A percentile compares a stretch with the other conserved stretches of the same genome.
Conservation (phyloP, 139 green algal genomes). For the Asterochloris erici region DNA sequence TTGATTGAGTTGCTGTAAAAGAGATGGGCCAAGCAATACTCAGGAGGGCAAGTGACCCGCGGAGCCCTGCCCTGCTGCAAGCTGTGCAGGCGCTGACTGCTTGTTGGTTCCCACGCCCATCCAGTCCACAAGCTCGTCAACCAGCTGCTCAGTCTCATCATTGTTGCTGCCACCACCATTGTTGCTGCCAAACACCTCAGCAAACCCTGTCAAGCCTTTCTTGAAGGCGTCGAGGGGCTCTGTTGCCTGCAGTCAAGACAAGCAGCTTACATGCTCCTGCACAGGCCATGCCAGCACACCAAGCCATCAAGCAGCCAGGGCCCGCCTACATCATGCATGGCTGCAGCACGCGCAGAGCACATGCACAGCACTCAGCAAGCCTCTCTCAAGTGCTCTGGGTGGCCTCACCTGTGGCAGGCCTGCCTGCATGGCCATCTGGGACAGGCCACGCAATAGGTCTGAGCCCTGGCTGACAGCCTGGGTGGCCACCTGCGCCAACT, state of each 20-base stretch:
- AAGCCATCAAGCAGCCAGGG: background rate
- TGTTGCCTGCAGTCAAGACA: conserved; percentile 20
- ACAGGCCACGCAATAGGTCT: conserved; percentile 36
- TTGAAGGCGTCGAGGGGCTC: conserved; percentile 42
- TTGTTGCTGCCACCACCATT: conserved; percentile 33
- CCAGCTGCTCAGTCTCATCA: conserved; percentile 40
- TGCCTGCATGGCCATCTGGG: conserved; percentile 25
- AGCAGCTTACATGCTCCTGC: background rate
- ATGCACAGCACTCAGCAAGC: too few relatives aligned
- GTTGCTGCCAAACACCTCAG: conserved; percentile 35
- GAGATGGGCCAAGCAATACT: too few relatives aligned
- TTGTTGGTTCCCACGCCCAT: conserved; percentile 3
- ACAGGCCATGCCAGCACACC: background rate
- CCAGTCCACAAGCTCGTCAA: conserved; percentile 53
- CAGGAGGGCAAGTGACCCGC: too few relatives aligned
- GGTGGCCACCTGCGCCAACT: conserved; percentile 49
- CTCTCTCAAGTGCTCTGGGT: too few relatives aligned
- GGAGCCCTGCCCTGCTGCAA: too few relatives aligned
- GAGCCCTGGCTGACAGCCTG: conserved; percentile 44
- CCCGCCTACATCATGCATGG: too few relatives aligned
- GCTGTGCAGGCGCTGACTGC: background rate
- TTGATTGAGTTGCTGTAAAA: too few relatives aligned
- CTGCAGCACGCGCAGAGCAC: too few relatives aligned
- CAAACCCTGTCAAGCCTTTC: conserved; percentile 38
- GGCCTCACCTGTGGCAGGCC: conserved; percentile 13